phyloP scores from a whole-genome alignment of 2,329 filamentous ascomycete species.

The Pseudocercospora macadamiae region DNA sequence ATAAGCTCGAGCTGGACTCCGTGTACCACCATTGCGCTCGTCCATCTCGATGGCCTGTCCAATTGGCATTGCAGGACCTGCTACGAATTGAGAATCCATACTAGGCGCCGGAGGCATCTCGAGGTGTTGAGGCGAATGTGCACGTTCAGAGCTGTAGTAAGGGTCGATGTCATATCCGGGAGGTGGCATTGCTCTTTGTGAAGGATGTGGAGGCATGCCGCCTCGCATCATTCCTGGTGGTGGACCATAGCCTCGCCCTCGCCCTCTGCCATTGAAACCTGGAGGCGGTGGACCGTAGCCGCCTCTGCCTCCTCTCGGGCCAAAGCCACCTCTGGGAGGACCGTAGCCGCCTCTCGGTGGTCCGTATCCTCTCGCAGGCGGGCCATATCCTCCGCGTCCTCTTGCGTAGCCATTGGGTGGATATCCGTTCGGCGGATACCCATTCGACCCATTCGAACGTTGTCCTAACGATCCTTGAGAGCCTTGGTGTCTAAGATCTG shows the following conservation, averaged over 20 bases:
- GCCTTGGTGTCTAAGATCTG: constrained; percentile 51
- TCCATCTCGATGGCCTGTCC: constrained; percentile 82
- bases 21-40: constrained; percentile 62
- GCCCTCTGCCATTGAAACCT: constrained; percentile 32
- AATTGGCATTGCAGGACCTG: constrained; percentile 40
- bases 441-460: constrained; percentile 36
- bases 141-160: constrained; percentile 23
- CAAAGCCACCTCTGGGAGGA: constrained; percentile 33
- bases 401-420: constrained; percentile 36
- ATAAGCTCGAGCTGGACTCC: constrained; percentile 17
- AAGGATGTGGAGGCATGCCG: constrained; percentile 27
- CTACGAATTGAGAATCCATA: constrained; percentile 38
- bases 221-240: constrained; percentile 34
- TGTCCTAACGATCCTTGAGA: constrained; percentile 51
- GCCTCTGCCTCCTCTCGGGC: constrained; percentile 52
- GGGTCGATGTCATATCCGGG: constrained; percentile 34
- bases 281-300: constrained; percentile 40
- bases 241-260: constrained; percentile 9
- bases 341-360: constrained; percentile 51
- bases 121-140: constrained; percentile 12
- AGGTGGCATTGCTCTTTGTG: constrained; percentile 25
- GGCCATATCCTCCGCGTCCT: constrained; percentile 46
- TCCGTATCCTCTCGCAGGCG: constrained; percentile 53
- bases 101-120: constrained; percentile 29
- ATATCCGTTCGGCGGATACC: constrained; percentile 25